Evolutionary conservation across 2,329 filamentous ascomycete species (phyloP).

Genomic region (Arthrobotrys megalospora): DNA sequence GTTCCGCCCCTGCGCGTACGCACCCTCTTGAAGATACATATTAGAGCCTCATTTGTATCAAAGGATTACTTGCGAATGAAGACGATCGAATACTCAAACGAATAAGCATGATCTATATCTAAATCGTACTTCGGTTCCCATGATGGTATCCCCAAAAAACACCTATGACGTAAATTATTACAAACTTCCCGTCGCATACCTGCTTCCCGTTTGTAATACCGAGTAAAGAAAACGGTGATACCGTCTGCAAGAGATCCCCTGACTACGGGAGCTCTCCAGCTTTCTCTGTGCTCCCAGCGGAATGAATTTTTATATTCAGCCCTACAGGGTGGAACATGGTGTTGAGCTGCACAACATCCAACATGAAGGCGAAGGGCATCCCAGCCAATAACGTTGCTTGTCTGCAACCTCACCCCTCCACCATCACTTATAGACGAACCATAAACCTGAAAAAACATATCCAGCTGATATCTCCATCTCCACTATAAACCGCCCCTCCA

Average conservation of each 20-base stretch:
- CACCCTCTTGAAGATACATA: not conserved
- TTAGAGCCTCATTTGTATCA: constrained; percentile 8
- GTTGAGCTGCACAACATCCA: constrained; percentile 55
- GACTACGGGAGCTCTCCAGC: constrained; percentile 5
- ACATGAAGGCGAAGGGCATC: constrained; percentile 10
- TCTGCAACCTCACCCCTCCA: constrained; percentile 27
- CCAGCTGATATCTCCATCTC: constrained; percentile 11
- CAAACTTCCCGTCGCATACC: constrained; percentile 3
- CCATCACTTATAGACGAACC: not conserved
- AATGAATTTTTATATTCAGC: constrained; percentile 24
- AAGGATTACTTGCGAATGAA: too few species aligned
- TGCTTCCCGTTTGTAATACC: constrained; percentile 2
- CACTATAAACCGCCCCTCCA: not conserved
- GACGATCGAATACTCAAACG: too few species aligned
- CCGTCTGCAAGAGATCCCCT: constrained; percentile 13
- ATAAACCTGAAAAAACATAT: not conserved
- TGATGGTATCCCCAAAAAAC: not conserved
- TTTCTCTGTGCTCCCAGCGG: not conserved
- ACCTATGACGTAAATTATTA: constrained; percentile 13
- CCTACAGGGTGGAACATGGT: constrained; percentile 52
- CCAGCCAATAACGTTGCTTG: constrained; percentile 38
- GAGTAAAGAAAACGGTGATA: not conserved
- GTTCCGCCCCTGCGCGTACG: not conserved
- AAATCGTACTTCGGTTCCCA: not conserved
- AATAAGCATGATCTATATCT: too few species aligned